Conservation (phyloP, 805 yeast genomes). For the Candida peoriensis region DNA sequence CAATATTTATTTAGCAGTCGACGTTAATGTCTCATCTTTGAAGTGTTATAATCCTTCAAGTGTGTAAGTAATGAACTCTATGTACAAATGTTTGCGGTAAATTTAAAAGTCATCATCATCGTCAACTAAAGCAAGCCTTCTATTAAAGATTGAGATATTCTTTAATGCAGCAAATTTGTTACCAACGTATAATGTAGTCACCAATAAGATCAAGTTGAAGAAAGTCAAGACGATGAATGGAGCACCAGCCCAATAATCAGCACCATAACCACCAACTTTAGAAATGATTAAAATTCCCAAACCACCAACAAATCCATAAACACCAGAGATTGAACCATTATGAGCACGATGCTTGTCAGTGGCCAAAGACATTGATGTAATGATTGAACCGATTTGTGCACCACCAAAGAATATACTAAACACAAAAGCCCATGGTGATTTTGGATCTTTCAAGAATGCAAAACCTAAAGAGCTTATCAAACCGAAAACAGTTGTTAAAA, state of each 20-base stretch:
- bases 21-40: no score
- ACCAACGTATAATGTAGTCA: constrained; percentile 17
- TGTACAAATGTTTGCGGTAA: no score
- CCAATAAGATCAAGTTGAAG: constrained; percentile 29
- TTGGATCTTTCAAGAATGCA: constrained; percentile 30
- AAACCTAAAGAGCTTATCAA: constrained; percentile 37
- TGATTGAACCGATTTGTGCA: constrained; percentile 57
- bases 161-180: constrained; percentile 14
- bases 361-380: constrained; percentile 59
- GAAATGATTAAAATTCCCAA: constrained; percentile 57
- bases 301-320: constrained; percentile 65
- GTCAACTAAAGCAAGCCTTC: no score
- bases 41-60: no score
- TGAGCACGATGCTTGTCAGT: constrained; percentile 38
- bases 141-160: no score
- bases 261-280: constrained; percentile 55
- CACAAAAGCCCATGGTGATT: constrained; percentile 27
- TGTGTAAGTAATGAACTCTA: no score
- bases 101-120: no score
- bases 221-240: constrained; percentile 53
- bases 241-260: constrained; percentile 51
- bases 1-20: no score
- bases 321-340: constrained; percentile 66
- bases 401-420: constrained; percentile 47
- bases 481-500: constrained; percentile 39